Conservation (phyloP, 768 basidiomycete species). For the Panaeolus papilionaceus region DNA sequence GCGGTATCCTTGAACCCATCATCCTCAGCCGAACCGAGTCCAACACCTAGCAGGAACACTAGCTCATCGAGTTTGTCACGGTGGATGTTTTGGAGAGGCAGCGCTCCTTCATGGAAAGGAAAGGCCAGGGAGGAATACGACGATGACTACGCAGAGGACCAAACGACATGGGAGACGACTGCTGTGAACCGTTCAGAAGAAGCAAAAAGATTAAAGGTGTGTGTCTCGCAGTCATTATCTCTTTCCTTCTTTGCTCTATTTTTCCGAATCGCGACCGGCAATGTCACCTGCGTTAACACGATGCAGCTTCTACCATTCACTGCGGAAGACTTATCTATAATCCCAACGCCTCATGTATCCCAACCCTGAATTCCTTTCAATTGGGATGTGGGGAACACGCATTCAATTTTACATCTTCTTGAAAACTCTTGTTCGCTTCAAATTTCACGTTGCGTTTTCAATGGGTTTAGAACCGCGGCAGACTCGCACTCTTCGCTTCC, state of each 20-base stretch:
- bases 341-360: background rate
- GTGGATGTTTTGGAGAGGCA: conserved; percentile 1
- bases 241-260: background rate
- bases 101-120: background rate
- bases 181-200: background rate
- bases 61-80: conserved; percentile 1
- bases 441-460: background rate
- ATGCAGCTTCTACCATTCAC: too few species aligned
- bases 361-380: background rate
- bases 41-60: background rate
- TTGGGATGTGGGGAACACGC: background rate
- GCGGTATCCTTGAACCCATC: background rate
- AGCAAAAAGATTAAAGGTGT: background rate
- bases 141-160: background rate
- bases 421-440: background rate
- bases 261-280: conserved; percentile 6
- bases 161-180: background rate
- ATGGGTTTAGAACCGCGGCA: too few species aligned
- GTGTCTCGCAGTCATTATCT: background rate
- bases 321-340: background rate
- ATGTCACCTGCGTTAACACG: background rate
- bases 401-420: background rate
- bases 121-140: background rate
- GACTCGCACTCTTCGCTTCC: background rate
- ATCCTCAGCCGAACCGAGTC: background rate